Base-by-base conservation (phyloP, 2,329 filamentous ascomycete species). In the Aspergillus novofumigatus region DNA sequence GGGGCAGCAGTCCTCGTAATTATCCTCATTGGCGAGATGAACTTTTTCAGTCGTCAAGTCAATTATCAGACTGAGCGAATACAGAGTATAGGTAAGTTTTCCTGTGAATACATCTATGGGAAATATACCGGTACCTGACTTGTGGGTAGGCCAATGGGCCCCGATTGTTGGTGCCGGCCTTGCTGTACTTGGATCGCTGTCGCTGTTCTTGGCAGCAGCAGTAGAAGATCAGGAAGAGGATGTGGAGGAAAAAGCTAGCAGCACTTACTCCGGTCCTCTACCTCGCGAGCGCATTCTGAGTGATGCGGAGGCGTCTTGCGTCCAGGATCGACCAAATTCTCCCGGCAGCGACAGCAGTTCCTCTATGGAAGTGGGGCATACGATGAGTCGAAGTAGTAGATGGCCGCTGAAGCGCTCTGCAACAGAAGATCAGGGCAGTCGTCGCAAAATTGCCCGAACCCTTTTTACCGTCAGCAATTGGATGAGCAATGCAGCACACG, bases 121-220 rank as follows among this genome's bases (percentile, higher is more conserved):
- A 25, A 4, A 83, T 83, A 1, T 81, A 87, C 4, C 72, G 29
- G 8, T 35, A 38, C 14, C 21, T 35, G 14, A 28, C 17, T 11
- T 17, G 21, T 11, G 26, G 57, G 10, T 57, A 72, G 70, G 69
- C 9, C 70, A 72, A 62, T 73, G 70, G 70, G 70, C 68, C 11
- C 69, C 70, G 3, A 65, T 65, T 38, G 81, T 82, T 23, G 85
- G 82, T 47, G 85, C 85, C 2, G 77, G 71, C 0, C 72, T 89
- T 14, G 85, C 84, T 2, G 76, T 81, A 1, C 52, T 86, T 0
- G 84, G 85, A 0, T 87, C 86, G 0, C 63, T 87, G 0, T 86
- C 85, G 53, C 65, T 87, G 9, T 69, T 82, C 4, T 63, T 84
- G 0, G 77, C 77, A 1, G 65, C 65, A 11, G 69, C 74, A 9